Percentiles rank a stretch among this genome's conserved stretches.
phyloP scores from a whole-genome alignment of 306 rosid genomes.

The Cucurbita ficifolia region DNA sequence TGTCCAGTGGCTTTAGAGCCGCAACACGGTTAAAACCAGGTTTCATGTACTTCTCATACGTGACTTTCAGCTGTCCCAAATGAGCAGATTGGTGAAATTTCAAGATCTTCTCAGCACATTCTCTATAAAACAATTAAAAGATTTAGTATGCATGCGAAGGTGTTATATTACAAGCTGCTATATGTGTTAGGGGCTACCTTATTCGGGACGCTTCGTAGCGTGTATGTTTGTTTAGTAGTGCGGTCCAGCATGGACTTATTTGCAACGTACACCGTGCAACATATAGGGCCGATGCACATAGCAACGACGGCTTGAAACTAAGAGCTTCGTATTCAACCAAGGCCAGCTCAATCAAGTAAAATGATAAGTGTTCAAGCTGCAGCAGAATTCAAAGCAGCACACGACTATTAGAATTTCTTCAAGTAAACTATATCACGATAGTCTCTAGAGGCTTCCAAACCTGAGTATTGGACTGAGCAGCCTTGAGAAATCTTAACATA shows the following conservation, averaged over 20 bases:
- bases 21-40: conserved; percentile 38
- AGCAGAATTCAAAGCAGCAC: conserved; percentile 4
- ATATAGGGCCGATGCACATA: conserved; percentile 84
- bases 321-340: conserved; percentile 68
- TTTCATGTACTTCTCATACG: conserved; percentile 50
- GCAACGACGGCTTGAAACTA: conserved; percentile 60
- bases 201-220: conserved; percentile 50
- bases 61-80: conserved; percentile 40
- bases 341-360: conserved; percentile 55
- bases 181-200: conserved; percentile 24
- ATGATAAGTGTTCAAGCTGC: conserved; percentile 74
- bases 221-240: conserved; percentile 55
- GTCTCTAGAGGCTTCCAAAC: conserved; percentile 16
- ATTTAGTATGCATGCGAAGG: neutral
- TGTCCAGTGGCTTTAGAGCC: conserved; percentile 42
- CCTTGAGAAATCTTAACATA: conserved; percentile 85
- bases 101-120: conserved; percentile 60
- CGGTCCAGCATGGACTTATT: conserved; percentile 60
- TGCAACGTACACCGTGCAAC: conserved; percentile 64
- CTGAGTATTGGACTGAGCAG: conserved; percentile 60
- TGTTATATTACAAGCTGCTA: neutral
- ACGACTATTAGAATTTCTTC: neutral
- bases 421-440: neutral
- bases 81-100: conserved; percentile 54
- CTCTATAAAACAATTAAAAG: conserved; percentile 18